Percentiles rank a stretch among this genome's conserved stretches.
Conservation (phyloP, 1,139 yeast species). For the Pneumocystis carinii region DNA sequence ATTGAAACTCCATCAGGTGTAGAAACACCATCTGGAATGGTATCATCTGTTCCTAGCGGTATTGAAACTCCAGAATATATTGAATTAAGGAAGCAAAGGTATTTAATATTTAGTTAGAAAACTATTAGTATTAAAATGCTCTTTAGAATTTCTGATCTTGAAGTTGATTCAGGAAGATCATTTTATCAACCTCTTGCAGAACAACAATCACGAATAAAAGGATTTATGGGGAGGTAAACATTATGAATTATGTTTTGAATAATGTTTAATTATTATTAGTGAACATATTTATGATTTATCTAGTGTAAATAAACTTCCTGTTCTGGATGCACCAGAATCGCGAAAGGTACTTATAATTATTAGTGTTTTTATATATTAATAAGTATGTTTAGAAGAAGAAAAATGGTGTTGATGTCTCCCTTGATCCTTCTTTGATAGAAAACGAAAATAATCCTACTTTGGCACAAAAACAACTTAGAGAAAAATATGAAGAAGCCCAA, state of each 20-base stretch:
- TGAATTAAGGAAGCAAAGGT: conserved; percentile 14
- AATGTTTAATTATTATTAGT: not conserved
- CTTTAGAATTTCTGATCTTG: conserved; percentile 3
- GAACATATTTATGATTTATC: conserved; percentile 12
- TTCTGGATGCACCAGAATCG: not conserved
- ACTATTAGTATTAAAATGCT: not conserved
- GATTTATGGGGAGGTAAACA: conserved; percentile 12
- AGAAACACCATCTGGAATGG: conserved; percentile 10
- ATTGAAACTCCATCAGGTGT: conserved; percentile 10
- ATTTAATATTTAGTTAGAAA: not conserved
- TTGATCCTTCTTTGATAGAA: conserved; percentile 10
- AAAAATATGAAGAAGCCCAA: conserved; percentile 7
- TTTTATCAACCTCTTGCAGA: conserved; percentile 13
- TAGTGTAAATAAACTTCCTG: conserved; percentile 1
- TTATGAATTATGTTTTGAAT: not conserved
- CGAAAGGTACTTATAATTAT: not conserved
- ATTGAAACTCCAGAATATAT: conserved; percentile 14
- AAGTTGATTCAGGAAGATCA: conserved; percentile 6
- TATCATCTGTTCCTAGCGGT: conserved; percentile 10
- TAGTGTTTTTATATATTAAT: conserved; percentile 3
- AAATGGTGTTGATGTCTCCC: conserved; percentile 9
- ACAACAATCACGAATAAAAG: conserved; percentile 6
- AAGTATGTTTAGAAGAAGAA: conserved; percentile 3
- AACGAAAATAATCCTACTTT: conserved; percentile 2
- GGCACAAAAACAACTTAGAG: conserved; percentile 7